Percentiles rank a stretch among this genome's conserved stretches.
phyloP scores from a whole-genome alignment of 2,329 filamentous ascomycete genomes.

The Aspergillus phoenicis region DNA sequence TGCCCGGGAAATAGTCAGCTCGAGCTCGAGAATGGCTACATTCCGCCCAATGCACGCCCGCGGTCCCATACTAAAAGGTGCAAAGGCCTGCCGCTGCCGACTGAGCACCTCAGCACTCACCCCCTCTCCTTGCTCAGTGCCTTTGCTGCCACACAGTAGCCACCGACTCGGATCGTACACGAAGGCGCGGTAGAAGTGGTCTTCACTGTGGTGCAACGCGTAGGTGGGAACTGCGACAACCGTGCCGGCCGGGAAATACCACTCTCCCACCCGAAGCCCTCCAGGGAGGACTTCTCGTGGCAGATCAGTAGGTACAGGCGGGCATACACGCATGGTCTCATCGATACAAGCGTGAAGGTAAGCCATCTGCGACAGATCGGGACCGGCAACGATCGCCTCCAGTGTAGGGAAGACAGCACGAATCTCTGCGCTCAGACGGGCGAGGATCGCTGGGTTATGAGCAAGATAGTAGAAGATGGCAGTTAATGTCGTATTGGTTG shows the following conservation, averaged over 20 bases:
- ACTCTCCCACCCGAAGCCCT: neutral
- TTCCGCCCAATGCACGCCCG: slow-evolving; percentile 4
- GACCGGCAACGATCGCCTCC: neutral
- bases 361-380: neutral
- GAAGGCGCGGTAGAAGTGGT: slow-evolving; percentile 2
- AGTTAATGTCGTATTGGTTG: neutral
- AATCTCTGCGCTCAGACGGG: neutral
- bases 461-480: neutral
- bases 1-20: neutral
- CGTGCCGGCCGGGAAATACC: neutral
- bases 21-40: slow-evolving; percentile 1
- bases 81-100: slow-evolving; percentile 3
- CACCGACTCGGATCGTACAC: slow-evolving; percentile 3
- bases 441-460: neutral
- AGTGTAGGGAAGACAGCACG: neutral
- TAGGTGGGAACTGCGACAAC: slow-evolving; percentile 3
- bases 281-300: slow-evolving; percentile 4
- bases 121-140: neutral
- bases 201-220: slow-evolving; percentile 1
- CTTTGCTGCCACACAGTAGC: neutral
- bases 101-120: neutral
- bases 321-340: slow-evolving; percentile 6
- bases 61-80: slow-evolving; percentile 5
- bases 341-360: slow-evolving; percentile 3
- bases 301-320: neutral